A percentile compares a stretch with the other conserved stretches of the same genome.
These are phyloP conservation scores for Hypoxylon trugodes DNA, from an alignment of 495 filamentous ascomycete species.

Conservation along the genomic window DNA sequence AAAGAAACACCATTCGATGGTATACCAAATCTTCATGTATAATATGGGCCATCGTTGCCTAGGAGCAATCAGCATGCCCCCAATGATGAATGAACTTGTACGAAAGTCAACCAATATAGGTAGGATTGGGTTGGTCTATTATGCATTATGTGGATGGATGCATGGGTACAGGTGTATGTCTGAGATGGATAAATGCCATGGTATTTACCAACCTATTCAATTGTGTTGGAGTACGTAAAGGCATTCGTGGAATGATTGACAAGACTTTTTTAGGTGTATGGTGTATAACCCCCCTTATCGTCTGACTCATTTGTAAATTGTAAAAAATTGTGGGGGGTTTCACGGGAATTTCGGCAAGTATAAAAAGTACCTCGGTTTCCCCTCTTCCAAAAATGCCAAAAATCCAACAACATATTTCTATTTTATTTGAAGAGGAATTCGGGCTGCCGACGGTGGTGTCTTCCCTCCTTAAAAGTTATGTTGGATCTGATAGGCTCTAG, in stretches of 20 bases:
- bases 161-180: background rate
- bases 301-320: constrained; percentile 20
- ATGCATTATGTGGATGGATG: background rate
- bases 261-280: background rate
- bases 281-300: too few species aligned
- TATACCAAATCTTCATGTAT: constrained; percentile 25
- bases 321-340: constrained; percentile 17
- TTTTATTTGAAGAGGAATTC: constrained; percentile 14
- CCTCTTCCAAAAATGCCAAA: constrained; percentile 5
- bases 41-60: constrained; percentile 12
- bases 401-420: constrained; percentile 13
- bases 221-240: background rate
- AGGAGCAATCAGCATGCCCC: background rate
- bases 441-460: constrained; percentile 17
- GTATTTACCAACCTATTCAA: background rate
- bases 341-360: constrained; percentile 14
- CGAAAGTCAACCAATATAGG: background rate
- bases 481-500: constrained; percentile 26
- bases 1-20: constrained; percentile 14
- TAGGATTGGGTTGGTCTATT: background rate
- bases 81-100: constrained; percentile 10
- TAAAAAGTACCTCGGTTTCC: constrained; percentile 25
- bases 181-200: background rate
- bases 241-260: background rate
- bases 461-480: constrained; percentile 12